Conservation (phyloP, 1,284 basidiomycete species). For the Phenoliferia sp. region DNA sequence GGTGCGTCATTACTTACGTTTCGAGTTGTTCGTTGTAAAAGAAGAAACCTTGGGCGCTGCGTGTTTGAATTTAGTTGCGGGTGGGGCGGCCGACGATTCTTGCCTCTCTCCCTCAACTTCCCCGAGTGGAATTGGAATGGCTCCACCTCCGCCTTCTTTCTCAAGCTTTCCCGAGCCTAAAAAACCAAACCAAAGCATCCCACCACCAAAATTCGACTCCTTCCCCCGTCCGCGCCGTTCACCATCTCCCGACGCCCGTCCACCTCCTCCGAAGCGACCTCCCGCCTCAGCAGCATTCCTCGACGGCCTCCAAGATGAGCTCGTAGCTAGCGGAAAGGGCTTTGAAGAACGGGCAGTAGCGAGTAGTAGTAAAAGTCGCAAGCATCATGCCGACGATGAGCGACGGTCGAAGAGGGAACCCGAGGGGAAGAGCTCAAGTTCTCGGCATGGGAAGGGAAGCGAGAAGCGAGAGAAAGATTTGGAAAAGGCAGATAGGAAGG, state of each 20-base stretch:
- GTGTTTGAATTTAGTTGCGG: no score
- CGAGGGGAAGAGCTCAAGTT: neutral
- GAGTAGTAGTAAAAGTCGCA: no score
- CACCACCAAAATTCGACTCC: slow-evolving; percentile 18
- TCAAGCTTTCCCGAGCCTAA: no score
- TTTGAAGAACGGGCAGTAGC: neutral
- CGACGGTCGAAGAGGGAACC: neutral
- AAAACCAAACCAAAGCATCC: no score
- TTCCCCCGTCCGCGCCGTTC: slow-evolving; percentile 17
- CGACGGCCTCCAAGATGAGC: slow-evolving; percentile 13
- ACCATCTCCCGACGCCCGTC: neutral
- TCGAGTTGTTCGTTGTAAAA: no score
- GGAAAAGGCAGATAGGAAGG: neutral
- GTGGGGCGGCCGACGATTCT: no score
- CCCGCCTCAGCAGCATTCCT: slow-evolving; percentile 10
- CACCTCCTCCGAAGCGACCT: neutral
- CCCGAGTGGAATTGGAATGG: no score
- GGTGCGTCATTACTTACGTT: no score
- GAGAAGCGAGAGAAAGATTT: neutral
- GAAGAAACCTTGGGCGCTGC: no score
- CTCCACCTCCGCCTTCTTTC: no score
- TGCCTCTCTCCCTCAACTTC: no score
- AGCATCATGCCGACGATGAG: neutral
- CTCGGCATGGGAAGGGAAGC: neutral
- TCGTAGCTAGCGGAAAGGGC: neutral